Evolutionary conservation across 75 land plant genomes (phyloP).

Genomic region (Sequoia sempervirens): DNA sequence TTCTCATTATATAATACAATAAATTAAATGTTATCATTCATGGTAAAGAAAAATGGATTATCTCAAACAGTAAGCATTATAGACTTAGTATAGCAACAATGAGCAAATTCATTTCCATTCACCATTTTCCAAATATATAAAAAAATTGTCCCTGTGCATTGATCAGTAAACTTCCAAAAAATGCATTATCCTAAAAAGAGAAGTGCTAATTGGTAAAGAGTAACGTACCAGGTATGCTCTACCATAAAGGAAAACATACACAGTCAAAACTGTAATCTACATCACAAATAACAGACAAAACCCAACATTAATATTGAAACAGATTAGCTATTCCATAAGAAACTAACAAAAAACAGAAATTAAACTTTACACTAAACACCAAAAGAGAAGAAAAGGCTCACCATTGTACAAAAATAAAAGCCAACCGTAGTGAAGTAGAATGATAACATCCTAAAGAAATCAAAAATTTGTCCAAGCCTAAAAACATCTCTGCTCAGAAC

Average conservation of each 20-base stretch:
- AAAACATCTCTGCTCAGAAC: constrained; percentile 89
- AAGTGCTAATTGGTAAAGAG: background rate
- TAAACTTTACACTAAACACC: background rate
- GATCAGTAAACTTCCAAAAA: background rate
- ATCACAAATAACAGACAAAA: constrained; percentile 4
- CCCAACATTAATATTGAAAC: background rate
- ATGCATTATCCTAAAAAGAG: background rate
- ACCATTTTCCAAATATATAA: too few species aligned
- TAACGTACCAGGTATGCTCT: constrained; percentile 84
- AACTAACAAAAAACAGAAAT: background rate
- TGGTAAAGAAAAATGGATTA: background rate
- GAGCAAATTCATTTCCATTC: background rate
- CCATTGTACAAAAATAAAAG: constrained; percentile 91
- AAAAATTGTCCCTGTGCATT: too few species aligned
- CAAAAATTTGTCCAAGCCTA: constrained; percentile 90
- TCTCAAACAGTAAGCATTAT: background rate
- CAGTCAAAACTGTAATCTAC: constrained; percentile 81
- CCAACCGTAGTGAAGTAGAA: constrained; percentile 91
- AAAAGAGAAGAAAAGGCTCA: constrained; percentile 15
- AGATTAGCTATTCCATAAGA: background rate
- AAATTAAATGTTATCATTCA: background rate
- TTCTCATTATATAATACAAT: background rate
- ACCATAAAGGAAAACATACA: constrained; percentile 93
- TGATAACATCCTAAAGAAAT: constrained; percentile 93
- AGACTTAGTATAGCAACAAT: background rate